Percentiles rank a stretch among this genome's conserved stretches.
Conservation (phyloP, 2,329 filamentous ascomycete species). For the Colletotrichum chlorophyti region DNA sequence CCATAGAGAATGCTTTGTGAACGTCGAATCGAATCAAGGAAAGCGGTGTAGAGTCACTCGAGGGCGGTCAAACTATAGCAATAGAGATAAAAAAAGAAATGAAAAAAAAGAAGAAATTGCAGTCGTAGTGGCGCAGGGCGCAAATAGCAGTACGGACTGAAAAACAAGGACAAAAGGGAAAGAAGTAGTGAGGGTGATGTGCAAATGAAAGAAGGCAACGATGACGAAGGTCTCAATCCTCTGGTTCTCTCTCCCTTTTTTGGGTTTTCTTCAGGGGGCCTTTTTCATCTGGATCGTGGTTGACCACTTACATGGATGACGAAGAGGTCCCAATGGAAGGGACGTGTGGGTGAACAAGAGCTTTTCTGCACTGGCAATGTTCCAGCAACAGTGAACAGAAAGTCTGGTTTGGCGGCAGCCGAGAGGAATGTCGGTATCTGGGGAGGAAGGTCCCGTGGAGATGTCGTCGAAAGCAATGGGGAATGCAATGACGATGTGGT, state of each 20-base stretch:
- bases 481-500: conserved; percentile 29
- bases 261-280: not conserved
- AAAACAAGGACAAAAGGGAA: not conserved
- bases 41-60: too few species aligned
- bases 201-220: not conserved
- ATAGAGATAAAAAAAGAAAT: not conserved
- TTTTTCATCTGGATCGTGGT: conserved; percentile 2
- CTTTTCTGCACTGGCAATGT: conserved; percentile 31
- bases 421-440: conserved; percentile 28
- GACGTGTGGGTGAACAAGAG: conserved; percentile 16
- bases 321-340: conserved; percentile 4
- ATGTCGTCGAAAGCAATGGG: conserved; percentile 23
- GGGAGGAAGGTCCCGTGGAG: conserved; percentile 28
- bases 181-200: too few species aligned
- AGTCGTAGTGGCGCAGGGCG: not conserved
- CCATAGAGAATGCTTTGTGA: conserved; percentile 5
- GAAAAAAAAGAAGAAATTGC: not conserved
- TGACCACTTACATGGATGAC: conserved; percentile 28
- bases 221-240: conserved; percentile 6
- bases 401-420: conserved; percentile 22
- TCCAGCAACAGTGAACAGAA: conserved; percentile 29
- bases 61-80: not conserved
- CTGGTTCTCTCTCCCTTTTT: conserved; percentile 1
- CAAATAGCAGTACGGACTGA: not conserved
- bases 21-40: not conserved